Evolutionary conservation across 176 grass and related monocot genomes (phyloP), one percentile per base, ranked within the genome.

Genomic region (Olyra latifolia): DNA sequence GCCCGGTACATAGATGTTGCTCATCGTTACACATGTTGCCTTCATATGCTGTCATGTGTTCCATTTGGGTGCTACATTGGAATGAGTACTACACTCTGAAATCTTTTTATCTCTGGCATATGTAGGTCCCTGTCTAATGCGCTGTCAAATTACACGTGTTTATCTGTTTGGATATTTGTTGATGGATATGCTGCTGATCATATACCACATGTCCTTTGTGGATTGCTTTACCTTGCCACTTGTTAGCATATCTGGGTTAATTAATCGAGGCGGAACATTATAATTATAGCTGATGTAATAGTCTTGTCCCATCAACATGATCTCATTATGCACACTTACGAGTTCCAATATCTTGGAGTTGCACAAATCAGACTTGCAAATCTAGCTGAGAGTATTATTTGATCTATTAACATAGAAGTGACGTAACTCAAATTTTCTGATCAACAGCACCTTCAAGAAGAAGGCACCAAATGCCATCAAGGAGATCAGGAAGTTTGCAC

Each of bases 391-490:
- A 20, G 7, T 24, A 53, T 29, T 15, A 7, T 8, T 71, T 71
- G 1, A 8, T 59, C 9, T 1, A 28, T 20, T 48, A 27, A 25
- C 43, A 24, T 7, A 14, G 28, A 2, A 3, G 9, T 32, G 0
- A 27, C 44, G 10, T 27, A 22, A 4, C 35, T 11, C 8, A 13
- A 11, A 9, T 24, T 58, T 48, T 76, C 44, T 86, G 1, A 11
- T 62, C 49, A 39, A 30, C 87, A 95, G 95, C 61, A 91, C 92
- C 45, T 98, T 98, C 62, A 95, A 98, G 86, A 98, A 98, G 90
- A 98, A 90, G 78, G 95, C 95, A 1, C 95, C 95, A 5, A 98
- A 91, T 22, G 90, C 92, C 23, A 91, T 98, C 42, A 95, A 95
- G 86, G 95, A 95, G 77, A 98, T 95, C 69, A 84, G 88, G 64